Evolutionary conservation across 2,329 filamentous ascomycete genomes (phyloP), one percentile per base, ranked within the genome.

Genomic region (Colletotrichum liriopes): DNA sequence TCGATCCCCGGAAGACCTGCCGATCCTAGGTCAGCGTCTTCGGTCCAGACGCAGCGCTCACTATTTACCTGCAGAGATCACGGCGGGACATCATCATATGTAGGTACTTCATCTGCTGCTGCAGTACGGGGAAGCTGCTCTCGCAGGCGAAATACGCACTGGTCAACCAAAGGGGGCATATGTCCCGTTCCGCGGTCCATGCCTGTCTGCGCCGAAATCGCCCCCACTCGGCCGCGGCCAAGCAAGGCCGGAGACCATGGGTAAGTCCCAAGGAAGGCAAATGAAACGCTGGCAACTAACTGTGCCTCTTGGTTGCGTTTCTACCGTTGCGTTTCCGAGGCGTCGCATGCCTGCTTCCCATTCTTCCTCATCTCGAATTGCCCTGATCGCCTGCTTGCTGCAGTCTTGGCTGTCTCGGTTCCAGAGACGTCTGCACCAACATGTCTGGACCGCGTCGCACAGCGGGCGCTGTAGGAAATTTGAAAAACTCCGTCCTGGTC

Each of bases 341-440:
- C 43, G 41, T 5, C 12, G 67, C 63, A 49, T 61, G 49, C 41
- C 55, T 71, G 41, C 18, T 35, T 29, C 18, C 35, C 29, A 37
- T 29, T 32, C 29, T 52, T 18, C 29, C 39, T 63, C 69, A 59
- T 58, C 43, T 72, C 65, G 18, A 58, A 32, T 11, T 43, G 35
- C 45, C 54, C 59, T 69, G 69, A 72, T 69, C 59, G 65, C 52
- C 69, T 72, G 58, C 47, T 51, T 39, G 23, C 51, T 63, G 58
- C 69, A 65, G 65, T 20, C 69, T 72, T 69, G 59, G 69, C 69
- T 69, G 65, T 72, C 59, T 69, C 69, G 52, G 52, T 39, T 64
- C 65, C 16, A 35, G 54, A 51, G n/a, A 58, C 45, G 58, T 35
- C 45, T 68, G 65, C 39, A 26, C 45, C 65, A 52, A 26, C 58